phyloP scores from a whole-genome alignment of 2,329 filamentous ascomycete species.

The Xenoacremonium recifei region DNA sequence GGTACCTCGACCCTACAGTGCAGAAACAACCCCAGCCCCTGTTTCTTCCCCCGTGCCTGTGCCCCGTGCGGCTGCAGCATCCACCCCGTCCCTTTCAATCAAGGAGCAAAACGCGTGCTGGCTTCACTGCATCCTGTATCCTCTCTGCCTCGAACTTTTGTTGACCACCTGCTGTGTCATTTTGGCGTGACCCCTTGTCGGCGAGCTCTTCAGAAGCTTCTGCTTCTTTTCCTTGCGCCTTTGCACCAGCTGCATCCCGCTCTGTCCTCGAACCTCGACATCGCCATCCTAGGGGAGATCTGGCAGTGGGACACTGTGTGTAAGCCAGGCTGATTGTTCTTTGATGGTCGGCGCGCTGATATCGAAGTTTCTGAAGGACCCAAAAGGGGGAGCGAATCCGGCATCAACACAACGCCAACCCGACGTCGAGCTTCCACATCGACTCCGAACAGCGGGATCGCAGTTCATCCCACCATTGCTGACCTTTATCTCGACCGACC shows the following conservation, averaged over 20 bases:
- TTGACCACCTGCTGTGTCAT: background rate
- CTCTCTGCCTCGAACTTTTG: background rate
- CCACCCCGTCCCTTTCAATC: slow-evolving; percentile 23
- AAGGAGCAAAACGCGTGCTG: slow-evolving; percentile 32
- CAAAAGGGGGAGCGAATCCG: background rate
- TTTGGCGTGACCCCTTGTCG: slow-evolving; percentile 23
- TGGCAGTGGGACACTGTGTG: no score
- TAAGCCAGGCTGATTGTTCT: no score
- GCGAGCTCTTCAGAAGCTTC: slow-evolving; percentile 8
- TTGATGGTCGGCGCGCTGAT: no score
- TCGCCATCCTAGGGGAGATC: background rate
- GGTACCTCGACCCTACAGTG: background rate
- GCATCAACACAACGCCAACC: background rate
- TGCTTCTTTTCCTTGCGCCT: background rate
- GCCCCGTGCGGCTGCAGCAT: slow-evolving; percentile 21
- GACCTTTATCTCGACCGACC: background rate
- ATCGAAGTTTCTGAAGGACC: no score
- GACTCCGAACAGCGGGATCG: background rate
- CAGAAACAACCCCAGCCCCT: slow-evolving; percentile 18
- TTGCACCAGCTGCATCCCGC: background rate
- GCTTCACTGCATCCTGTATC: slow-evolving; percentile 24
- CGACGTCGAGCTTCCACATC: background rate
- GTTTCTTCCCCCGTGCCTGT: slow-evolving; percentile 10
- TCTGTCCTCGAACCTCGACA: background rate
- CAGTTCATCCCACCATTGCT: background rate